Conservation (phyloP, 805 yeast species). For the Helenozyma rhizophorensis region DNA sequence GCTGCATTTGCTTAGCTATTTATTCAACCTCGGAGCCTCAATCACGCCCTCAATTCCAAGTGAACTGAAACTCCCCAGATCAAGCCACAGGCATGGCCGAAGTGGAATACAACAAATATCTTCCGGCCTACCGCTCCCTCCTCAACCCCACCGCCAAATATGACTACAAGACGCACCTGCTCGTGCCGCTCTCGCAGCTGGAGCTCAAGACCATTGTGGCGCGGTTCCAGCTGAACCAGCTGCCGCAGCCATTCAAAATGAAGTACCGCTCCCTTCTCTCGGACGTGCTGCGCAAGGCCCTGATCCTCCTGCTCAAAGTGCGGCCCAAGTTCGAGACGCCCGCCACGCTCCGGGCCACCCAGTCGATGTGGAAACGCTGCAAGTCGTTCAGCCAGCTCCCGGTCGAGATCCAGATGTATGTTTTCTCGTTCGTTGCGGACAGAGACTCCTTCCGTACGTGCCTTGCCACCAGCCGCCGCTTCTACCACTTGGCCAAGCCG, state of each 20-base stretch:
- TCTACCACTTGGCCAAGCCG: conserved; percentile 50
- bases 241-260: conserved; percentile 27
- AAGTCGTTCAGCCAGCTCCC: conserved; percentile 33
- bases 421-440: conserved; percentile 32
- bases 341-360: conserved; percentile 5
- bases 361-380: conserved; percentile 6
- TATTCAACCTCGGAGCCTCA: no score
- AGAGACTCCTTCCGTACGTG: conserved; percentile 34
- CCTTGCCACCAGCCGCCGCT: conserved; percentile 48
- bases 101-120: conserved; percentile 18
- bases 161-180: conserved; percentile 46
- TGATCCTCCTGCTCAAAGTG: conserved; percentile 33
- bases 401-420: conserved; percentile 35
- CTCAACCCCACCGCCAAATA: conserved; percentile 45
- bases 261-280: conserved; percentile 44
- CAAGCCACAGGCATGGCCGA: conserved; percentile 14
- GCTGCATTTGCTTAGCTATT: no score
- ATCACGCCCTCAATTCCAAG: no score
- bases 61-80: no score
- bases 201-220: conserved; percentile 24
- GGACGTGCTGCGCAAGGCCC: conserved; percentile 43
- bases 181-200: conserved; percentile 34
- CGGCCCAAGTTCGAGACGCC: no score
- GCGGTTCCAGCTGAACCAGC: conserved; percentile 12
- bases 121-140: conserved; percentile 53